phyloP scores from a whole-genome alignment of 2,329 filamentous ascomycete genomes.

The Cadophora sp. region DNA sequence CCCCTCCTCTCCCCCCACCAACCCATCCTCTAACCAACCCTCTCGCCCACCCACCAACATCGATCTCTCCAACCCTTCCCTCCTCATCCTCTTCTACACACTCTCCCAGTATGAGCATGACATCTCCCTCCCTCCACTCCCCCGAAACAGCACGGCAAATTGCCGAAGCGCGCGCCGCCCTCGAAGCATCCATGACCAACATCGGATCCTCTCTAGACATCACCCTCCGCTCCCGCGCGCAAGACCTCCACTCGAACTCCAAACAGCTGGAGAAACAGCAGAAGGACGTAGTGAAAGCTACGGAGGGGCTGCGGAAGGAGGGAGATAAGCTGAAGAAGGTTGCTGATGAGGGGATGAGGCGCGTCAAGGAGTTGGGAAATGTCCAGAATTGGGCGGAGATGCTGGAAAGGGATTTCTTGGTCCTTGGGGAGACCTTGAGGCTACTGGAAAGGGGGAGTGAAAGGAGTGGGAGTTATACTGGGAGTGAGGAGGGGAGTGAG shows the following conservation, averaged over 20 bases:
- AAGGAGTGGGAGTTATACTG: constrained; percentile 29
- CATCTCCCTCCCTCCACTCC: constrained; percentile 31
- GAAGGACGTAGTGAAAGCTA: constrained; percentile 66
- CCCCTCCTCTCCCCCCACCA: constrained; percentile 17
- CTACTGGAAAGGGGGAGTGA: constrained; percentile 53
- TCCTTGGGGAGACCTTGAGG: constrained; percentile 69
- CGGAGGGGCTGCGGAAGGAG: constrained; percentile 65
- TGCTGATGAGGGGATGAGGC: constrained; percentile 65
- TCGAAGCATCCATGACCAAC: constrained; percentile 58
- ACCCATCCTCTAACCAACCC: constrained; percentile 6
- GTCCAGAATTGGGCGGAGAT: constrained; percentile 90
- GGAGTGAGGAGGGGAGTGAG: constrained; percentile 26
- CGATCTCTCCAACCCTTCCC: constrained; percentile 25
- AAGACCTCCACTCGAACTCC: constrained; percentile 73
- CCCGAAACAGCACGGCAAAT: constrained; percentile 48
- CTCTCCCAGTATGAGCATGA: constrained; percentile 18
- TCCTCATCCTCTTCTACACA: constrained; percentile 26
- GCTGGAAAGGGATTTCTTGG: constrained; percentile 71
- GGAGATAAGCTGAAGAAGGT: constrained; percentile 69
- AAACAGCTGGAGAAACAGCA: constrained; percentile 71
- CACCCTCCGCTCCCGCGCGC: constrained; percentile 71
- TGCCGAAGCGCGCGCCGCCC: constrained; percentile 62
- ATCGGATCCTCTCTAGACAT: constrained; percentile 74
- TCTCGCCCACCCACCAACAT: constrained; percentile 12
- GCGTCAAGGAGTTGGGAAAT: constrained; percentile 79